Base-by-base conservation (phyloP, 495 filamentous ascomycete genomes). In the Xylaria palmicola region DNA sequence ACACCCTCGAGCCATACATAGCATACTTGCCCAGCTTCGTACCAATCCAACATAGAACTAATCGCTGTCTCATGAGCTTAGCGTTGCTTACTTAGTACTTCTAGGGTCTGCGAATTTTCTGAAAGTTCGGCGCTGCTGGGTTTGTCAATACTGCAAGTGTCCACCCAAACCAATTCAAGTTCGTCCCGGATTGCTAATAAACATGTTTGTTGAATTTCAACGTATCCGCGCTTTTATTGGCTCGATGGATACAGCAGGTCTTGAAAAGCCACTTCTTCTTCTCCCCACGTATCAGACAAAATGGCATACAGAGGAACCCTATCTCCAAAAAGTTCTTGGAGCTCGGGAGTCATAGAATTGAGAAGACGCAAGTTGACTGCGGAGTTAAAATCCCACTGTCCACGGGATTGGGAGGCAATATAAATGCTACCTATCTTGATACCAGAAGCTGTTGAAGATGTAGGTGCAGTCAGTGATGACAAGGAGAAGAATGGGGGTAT, bases 31-130 rank as follows among this genome's bases (percentile, higher is more conserved):
- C 70, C 61, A 19, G 68, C 53, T 32, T 60, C 52, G 45, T 74
- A 72, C 69, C 67, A 70, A 24, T 64, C 49, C 53, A 67, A 79
- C 74, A 81, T 80, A 19, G 72, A 77, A 53, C 80, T 80, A 56
- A 81, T 77, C 10, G 76, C 69, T 56, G 20, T 59, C 15, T 34
- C 19, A 12, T 48, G n/a, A 59, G 27, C 43, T 10, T 59, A 17
- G 15, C 17, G 0, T 12, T 29, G 15, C 4, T 7, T 37, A 13
- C 22, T 48, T 20, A 15, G 12, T 36, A 10, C 10, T 47, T 36
- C 9, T n/a, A 22, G 6, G 12, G 29, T 65, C 6, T 7, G 13
- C 0, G 27, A 24, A 27, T 65, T 54, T 62, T 75, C 74, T 6
- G 65, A 67, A 20, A 77, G 67, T 61, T 77, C 75, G 27, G 68